Percentiles rank a stretch among this genome's conserved stretches.
Conservation (phyloP, 768 basidiomycete species). For the Melanogaster broomeanus region DNA sequence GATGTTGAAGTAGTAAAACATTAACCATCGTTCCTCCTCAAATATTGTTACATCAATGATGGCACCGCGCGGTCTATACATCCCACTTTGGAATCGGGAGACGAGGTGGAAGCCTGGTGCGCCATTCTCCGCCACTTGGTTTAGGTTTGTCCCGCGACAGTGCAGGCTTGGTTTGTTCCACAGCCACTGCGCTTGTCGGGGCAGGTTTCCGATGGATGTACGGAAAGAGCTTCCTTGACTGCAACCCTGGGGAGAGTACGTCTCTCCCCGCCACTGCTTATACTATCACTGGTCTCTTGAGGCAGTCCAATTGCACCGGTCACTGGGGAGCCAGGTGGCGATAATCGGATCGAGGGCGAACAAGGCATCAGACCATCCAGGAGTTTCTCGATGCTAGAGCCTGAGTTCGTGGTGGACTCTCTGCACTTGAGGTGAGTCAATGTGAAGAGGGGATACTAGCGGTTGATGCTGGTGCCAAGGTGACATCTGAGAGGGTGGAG, state of each 20-base stretch:
- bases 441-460: slow-evolving; percentile 5
- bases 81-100: slow-evolving; percentile 35
- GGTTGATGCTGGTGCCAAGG: slow-evolving; percentile 19
- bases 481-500: background rate
- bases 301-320: background rate
- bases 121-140: slow-evolving; percentile 15
- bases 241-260: background rate
- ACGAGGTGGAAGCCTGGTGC: slow-evolving; percentile 29
- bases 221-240: background rate
- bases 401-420: background rate
- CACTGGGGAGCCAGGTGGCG: slow-evolving; percentile 15
- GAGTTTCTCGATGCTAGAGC: slow-evolving; percentile 13
- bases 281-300: background rate
- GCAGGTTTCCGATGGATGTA: background rate
- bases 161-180: background rate
- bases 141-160: slow-evolving; percentile 8
- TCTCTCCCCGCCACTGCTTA: background rate
- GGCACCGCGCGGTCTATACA: background rate
- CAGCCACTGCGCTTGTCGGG: background rate
- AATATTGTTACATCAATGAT: too few species aligned
- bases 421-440: background rate
- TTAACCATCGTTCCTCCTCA: too few species aligned
- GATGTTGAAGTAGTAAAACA: too few species aligned
- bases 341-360: slow-evolving; percentile 21
- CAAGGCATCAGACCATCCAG: slow-evolving; percentile 12